phyloP scores from a whole-genome alignment of 2,329 filamentous ascomycete species.

The Endocalyx cinctus region DNA sequence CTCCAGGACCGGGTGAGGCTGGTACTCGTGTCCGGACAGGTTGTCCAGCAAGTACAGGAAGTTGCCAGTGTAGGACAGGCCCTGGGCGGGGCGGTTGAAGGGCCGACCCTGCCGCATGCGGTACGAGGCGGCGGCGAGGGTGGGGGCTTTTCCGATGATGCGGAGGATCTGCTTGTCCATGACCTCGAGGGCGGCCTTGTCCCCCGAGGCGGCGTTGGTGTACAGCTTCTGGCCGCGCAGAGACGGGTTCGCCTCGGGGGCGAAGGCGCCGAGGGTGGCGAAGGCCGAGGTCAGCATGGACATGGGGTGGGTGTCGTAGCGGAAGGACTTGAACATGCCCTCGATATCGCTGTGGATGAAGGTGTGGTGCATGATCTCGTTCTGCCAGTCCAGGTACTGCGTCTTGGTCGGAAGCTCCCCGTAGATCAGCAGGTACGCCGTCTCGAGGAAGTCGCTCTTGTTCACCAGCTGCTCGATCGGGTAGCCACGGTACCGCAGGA shows the following conservation, averaged over 20 bases:
- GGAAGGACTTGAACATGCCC: constrained; percentile 46
- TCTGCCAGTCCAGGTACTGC: constrained; percentile 38
- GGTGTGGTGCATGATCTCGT: constrained; percentile 47
- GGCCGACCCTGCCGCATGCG: constrained; percentile 47
- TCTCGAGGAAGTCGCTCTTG: constrained; percentile 45
- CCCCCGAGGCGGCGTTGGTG: constrained; percentile 38
- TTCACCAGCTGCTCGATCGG: constrained; percentile 47
- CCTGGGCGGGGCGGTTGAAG: constrained; percentile 44
- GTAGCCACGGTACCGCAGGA: constrained; percentile 48
- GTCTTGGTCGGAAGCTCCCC: constrained; percentile 42
- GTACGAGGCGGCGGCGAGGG: constrained; percentile 46
- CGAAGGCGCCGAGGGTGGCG: constrained; percentile 44
- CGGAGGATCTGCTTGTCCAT: constrained; percentile 50
- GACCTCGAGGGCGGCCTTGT: constrained; percentile 35
- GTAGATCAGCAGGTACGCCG: constrained; percentile 46
- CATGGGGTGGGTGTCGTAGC: constrained; percentile 49
- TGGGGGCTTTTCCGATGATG: constrained; percentile 48
- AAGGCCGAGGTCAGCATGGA: constrained; percentile 47
- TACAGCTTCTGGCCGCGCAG: constrained; percentile 46
- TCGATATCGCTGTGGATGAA: constrained; percentile 45
- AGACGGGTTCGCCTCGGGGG: constrained; percentile 46
- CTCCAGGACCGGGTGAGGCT: constrained; percentile 45
- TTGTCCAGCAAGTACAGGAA: constrained; percentile 51
- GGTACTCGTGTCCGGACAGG: constrained; percentile 41
- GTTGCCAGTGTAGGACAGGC: constrained; percentile 50